These are phyloP conservation scores for Podospora tetraspora DNA, from an alignment of 495 filamentous ascomycete species.

Conservation along the genomic window DNA sequence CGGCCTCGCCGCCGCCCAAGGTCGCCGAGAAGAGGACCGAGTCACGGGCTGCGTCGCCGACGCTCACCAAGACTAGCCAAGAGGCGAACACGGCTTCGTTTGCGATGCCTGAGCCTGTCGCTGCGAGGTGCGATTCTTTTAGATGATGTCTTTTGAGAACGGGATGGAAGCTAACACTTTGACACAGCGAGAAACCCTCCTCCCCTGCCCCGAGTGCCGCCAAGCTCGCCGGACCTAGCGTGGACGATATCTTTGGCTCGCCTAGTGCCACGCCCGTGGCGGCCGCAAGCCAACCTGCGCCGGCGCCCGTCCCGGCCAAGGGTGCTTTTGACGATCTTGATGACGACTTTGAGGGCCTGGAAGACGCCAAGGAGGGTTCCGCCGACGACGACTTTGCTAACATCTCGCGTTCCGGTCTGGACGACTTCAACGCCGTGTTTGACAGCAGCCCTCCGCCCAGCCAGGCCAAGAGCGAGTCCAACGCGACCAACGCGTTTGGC, in stretches of 20 bases:
- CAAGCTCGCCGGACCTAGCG: conserved; percentile 19
- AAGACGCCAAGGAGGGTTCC: conserved; percentile 86
- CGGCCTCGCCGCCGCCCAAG: conserved; percentile 56
- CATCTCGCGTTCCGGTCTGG: conserved; percentile 52
- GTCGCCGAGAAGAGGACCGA: conserved; percentile 26
- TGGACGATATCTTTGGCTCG: conserved; percentile 34
- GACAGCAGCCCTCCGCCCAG: conserved; percentile 52
- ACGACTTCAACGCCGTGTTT: conserved; percentile 64
- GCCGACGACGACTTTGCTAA: conserved; percentile 79
- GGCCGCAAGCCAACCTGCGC: conserved; percentile 12
- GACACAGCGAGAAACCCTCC: conserved; percentile 26
- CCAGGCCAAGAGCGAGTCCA: conserved; percentile 46
- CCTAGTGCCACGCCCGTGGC: conserved; percentile 9
- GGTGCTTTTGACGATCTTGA: conserved; percentile 70
- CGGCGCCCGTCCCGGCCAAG: conserved; percentile 31
- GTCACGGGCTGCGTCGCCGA: conserved; percentile 23
- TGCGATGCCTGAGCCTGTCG: conserved; percentile 20
- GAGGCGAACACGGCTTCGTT: conserved; percentile 14
- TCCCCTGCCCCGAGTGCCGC: conserved; percentile 20
- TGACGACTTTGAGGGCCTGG: conserved; percentile 79
- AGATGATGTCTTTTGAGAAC: background rate
- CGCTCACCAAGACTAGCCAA: conserved; percentile 18
- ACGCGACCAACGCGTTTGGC: conserved; percentile 36
- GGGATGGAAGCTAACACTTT: conserved; percentile 1
- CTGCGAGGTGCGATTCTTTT: conserved; percentile 26